Percentiles rank a stretch among this genome's conserved stretches.
phyloP scores from a whole-genome alignment of 257 asterid species.

The Rubia yunnanensis region DNA sequence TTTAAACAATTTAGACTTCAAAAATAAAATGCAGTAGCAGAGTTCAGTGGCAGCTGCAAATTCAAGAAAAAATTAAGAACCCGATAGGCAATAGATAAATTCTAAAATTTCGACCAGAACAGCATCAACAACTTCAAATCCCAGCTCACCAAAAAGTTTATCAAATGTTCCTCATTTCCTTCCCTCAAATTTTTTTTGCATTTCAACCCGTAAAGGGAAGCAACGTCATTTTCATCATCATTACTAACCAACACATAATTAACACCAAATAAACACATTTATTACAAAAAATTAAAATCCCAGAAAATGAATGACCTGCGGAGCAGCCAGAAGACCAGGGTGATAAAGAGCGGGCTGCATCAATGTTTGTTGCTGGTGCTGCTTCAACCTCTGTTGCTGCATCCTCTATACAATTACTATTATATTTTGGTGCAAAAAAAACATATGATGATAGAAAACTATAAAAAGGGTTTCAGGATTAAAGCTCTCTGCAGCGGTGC shows the following conservation, averaged over 20 bases:
- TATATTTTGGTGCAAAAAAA: slow-evolving; percentile 2
- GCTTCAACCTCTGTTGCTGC: slow-evolving; percentile 61
- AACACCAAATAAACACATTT: neutral
- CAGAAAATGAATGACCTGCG: slow-evolving; percentile 38
- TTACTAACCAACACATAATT: neutral
- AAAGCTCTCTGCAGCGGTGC: slow-evolving; percentile 10
- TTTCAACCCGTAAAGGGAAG: neutral
- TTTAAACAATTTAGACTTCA: neutral
- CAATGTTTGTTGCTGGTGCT: slow-evolving; percentile 47
- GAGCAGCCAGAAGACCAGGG: slow-evolving; percentile 58
- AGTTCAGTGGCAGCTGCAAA: neutral
- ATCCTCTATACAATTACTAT: neutral
- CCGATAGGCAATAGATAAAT: neutral
- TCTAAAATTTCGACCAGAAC: neutral
- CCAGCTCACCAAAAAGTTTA: neutral
- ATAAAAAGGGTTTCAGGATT: neutral
- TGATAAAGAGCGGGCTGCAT: slow-evolving; percentile 84
- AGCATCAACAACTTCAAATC: neutral
- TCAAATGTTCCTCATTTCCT: neutral
- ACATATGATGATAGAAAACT: neutral
- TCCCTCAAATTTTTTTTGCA: neutral
- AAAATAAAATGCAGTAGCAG: neutral
- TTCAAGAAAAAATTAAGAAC: neutral
- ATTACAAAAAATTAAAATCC: neutral
- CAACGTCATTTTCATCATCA: neutral